Evolutionary conservation across 768 basidiomycete species (phyloP), one percentile per base, ranked within the genome.

Genomic region (Leccinellum rugosiceps): DNA sequence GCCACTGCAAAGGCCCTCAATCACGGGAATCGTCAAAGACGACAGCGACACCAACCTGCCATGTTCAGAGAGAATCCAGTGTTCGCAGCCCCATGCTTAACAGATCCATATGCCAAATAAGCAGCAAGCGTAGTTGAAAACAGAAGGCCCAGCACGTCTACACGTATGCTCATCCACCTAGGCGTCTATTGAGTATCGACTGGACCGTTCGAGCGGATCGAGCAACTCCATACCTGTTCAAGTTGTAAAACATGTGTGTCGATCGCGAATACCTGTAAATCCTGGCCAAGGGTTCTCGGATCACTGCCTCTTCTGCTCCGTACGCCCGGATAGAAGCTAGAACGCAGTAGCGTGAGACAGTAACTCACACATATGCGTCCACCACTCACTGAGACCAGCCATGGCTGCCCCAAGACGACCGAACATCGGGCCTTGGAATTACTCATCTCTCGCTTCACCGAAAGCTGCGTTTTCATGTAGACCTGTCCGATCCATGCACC

Each of bases 261-360:
- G 76, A 65, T 35, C 74, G 71, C n/a, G 72, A 69, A 60, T 80
- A 85, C 35, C 70, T 72, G 62, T 85, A 77, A 21, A 84, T 79
- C 4, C 80, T 73, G 30, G 65, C 59, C 49, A 78, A 64, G 6
- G 80, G 77, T 59, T 83, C 76, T 54, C 31, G 50, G 55, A 66
- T 76, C 67, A 74, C 81, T 6, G 71, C 63, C 4, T 73, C 70
- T 61, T 84, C 76, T 10, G 82, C 81, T 15, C 80, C 78, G 59
- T 83, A 86, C 6, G 53, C 53, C 0, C 53, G 53, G 14, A 55
- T 55, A 17, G 53, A 55, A 35, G 48, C 53, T 51, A 51, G 31
- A 55, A 32, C 13, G n/a, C 5, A 10, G 32, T 3, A 15, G 6
- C 10, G 6, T 55, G 14, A 52, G 53, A 14, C 1, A 6, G 4